phyloP scores from a whole-genome alignment of 1,139 yeast genomes.

The Yamadazyma taylorii region DNA sequence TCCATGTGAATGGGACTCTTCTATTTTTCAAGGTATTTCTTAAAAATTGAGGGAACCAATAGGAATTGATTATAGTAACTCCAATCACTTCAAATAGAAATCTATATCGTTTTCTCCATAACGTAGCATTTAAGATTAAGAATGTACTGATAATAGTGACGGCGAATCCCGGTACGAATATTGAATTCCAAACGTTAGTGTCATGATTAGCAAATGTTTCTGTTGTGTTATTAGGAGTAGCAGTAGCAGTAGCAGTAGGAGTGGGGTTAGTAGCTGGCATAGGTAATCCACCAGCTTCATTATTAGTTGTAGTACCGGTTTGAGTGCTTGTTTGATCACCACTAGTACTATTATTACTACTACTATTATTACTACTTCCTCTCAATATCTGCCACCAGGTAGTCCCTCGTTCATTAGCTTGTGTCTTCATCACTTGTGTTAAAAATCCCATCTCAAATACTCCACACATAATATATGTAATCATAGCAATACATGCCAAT shows the following conservation, averaged over 20 bases:
- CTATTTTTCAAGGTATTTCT: constrained; percentile 76
- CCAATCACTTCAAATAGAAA: constrained; percentile 56
- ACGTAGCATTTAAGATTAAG: constrained; percentile 53
- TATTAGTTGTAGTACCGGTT: constrained; percentile 14
- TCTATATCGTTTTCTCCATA: constrained; percentile 66
- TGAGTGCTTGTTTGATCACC: too few relatives aligned
- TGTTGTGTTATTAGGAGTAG: too few relatives aligned
- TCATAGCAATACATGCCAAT: constrained; percentile 66
- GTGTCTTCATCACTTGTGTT: constrained; percentile 68
- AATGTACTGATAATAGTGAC: constrained; percentile 59
- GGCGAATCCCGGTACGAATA: constrained; percentile 65
- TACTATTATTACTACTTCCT: constrained; percentile 22
- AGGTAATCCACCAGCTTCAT: constrained; percentile 9
- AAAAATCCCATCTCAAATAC: constrained; percentile 78
- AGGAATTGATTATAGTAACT: constrained; percentile 58
- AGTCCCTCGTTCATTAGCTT: constrained; percentile 68
- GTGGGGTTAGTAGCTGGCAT: constrained; percentile 12
- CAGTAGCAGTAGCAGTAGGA: too few relatives aligned
- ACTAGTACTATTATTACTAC: constrained; percentile 10
- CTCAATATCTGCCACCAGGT: constrained; percentile 66
- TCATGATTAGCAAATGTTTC: constrained; percentile 39
- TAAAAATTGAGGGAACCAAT: constrained; percentile 90
- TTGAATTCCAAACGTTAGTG: constrained; percentile 55
- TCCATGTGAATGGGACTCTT: constrained; percentile 65
- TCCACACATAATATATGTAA: constrained; percentile 68